phyloP scores from a whole-genome alignment of 768 basidiomycete species.

The Naganishia kalamii region DNA sequence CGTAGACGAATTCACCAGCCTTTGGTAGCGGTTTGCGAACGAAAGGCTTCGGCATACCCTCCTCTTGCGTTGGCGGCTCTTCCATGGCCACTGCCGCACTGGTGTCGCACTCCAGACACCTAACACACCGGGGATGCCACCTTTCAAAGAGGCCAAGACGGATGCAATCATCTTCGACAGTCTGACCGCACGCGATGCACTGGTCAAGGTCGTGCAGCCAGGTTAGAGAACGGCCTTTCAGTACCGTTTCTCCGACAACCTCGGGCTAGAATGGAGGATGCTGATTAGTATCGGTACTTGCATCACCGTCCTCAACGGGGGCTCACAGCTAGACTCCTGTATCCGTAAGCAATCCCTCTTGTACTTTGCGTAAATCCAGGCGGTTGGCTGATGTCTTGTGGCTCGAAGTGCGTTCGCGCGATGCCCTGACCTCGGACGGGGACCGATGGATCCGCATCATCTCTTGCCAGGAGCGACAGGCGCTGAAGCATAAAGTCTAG shows the following conservation, averaged over 20 bases:
- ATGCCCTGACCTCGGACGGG: slow-evolving; percentile 29
- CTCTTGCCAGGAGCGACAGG: slow-evolving; percentile 74
- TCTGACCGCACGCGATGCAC: slow-evolving; percentile 77
- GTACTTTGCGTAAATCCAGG: slow-evolving; percentile 64
- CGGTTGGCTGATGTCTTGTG: slow-evolving; percentile 34
- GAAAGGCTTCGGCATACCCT: slow-evolving; percentile 50
- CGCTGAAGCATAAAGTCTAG: slow-evolving; percentile 87
- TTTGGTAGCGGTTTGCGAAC: slow-evolving; percentile 72
- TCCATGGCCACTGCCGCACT: slow-evolving; percentile 14
- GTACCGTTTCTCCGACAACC: slow-evolving; percentile 42
- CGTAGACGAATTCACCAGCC: slow-evolving; percentile 70
- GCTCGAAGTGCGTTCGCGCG: background rate
- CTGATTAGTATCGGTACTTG: slow-evolving; percentile 22
- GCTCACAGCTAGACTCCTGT: slow-evolving; percentile 85
- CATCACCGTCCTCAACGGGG: slow-evolving; percentile 52
- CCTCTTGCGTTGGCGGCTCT: slow-evolving; percentile 37
- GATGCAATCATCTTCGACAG: slow-evolving; percentile 96
- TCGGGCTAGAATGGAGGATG: slow-evolving; percentile 32
- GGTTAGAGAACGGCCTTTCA: slow-evolving; percentile 34
- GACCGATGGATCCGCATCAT: slow-evolving; percentile 46
- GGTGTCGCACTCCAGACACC: slow-evolving; percentile 53
- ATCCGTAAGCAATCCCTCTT: slow-evolving; percentile 82
- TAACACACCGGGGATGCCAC: slow-evolving; percentile 94
- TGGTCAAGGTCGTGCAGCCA: slow-evolving; percentile 54
- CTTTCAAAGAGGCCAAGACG: slow-evolving; percentile 90